Evolutionary conservation across 768 basidiomycete genomes (phyloP).

Genomic region (Austroboletus festivus): DNA sequence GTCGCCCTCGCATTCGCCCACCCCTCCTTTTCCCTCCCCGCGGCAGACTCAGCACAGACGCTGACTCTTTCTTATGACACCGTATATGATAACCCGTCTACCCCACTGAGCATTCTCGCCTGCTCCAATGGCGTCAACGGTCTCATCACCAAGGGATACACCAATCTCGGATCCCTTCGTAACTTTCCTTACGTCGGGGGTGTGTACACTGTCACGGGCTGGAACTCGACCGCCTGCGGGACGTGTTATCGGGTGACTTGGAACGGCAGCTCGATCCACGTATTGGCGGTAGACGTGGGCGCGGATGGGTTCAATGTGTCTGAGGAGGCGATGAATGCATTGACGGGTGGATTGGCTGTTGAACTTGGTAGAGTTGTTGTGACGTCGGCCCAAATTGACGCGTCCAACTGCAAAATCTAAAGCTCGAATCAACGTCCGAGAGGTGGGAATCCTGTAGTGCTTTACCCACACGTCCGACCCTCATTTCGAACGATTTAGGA

Average conservation of each 20-base stretch:
- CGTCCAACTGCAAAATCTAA: conserved; percentile 44
- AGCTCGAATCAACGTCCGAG: no score
- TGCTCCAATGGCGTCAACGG: conserved; percentile 36
- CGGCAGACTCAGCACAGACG: no score
- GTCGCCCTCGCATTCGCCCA: conserved; percentile 14
- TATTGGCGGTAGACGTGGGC: conserved; percentile 31
- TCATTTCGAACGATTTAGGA: no score
- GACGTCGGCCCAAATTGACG: conserved; percentile 39
- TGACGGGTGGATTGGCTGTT: conserved; percentile 47
- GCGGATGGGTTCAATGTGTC: conserved; percentile 32
- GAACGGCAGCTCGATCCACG: conserved; percentile 10
- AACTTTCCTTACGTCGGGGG: conserved; percentile 34
- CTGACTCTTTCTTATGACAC: conserved; percentile 30
- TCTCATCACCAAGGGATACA: conserved; percentile 30
- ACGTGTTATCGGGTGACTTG: conserved; percentile 33
- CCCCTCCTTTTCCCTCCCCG: conserved; percentile 17
- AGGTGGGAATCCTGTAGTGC: no score
- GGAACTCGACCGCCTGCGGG: conserved; percentile 31
- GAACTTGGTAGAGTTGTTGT: conserved; percentile 47
- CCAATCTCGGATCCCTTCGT: conserved; percentile 32
- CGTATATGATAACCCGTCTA: conserved; percentile 26
- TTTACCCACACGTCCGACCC: no score
- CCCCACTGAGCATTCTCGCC: conserved; percentile 20
- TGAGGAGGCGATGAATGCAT: conserved; percentile 46
- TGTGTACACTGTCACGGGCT: conserved; percentile 29